phyloP scores from a whole-genome alignment of 495 filamentous ascomycete genomes.

The Neurospora sp. region DNA sequence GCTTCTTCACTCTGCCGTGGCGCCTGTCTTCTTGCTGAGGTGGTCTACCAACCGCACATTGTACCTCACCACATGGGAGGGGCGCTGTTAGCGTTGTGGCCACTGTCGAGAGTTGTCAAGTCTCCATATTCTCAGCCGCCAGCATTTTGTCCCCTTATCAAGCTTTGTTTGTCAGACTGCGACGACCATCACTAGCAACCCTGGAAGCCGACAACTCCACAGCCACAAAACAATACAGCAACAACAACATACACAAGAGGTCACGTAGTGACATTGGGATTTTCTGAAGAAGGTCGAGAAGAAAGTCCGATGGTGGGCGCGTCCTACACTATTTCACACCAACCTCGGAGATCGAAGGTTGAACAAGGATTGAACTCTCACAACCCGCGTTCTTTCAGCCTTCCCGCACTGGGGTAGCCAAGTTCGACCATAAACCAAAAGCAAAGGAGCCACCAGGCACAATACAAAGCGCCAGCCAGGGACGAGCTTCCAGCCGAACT shows the following conservation, averaged over 20 bases:
- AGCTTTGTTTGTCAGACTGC: neutral
- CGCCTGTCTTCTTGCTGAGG: neutral
- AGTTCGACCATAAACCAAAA: slow-evolving; percentile 13
- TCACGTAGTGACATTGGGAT: neutral
- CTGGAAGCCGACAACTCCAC: neutral
- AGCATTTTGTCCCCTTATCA: neutral
- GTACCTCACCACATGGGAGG: neutral
- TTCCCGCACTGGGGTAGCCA: slow-evolving; percentile 18
- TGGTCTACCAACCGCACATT: neutral
- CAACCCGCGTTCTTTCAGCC: slow-evolving; percentile 18
- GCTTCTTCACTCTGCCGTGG: neutral
- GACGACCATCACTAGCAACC: neutral
- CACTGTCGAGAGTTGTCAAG: neutral
- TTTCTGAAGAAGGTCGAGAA: neutral
- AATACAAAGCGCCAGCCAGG: slow-evolving; percentile 9
- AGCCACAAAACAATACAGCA: neutral
- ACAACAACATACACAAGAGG: neutral
- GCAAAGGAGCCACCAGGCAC: slow-evolving; percentile 8
- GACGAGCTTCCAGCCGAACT: slow-evolving; percentile 2
- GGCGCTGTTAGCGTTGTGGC: neutral
- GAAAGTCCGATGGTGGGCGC: neutral
- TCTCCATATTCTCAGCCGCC: neutral
- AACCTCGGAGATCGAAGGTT: slow-evolving; percentile 5
- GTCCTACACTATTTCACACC: neutral
- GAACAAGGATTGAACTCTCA: neutral